These are phyloP conservation scores for Trichoderma endophyticum DNA, from an alignment of 2,329 filamentous ascomycete genomes.

Conservation along the genomic window DNA sequence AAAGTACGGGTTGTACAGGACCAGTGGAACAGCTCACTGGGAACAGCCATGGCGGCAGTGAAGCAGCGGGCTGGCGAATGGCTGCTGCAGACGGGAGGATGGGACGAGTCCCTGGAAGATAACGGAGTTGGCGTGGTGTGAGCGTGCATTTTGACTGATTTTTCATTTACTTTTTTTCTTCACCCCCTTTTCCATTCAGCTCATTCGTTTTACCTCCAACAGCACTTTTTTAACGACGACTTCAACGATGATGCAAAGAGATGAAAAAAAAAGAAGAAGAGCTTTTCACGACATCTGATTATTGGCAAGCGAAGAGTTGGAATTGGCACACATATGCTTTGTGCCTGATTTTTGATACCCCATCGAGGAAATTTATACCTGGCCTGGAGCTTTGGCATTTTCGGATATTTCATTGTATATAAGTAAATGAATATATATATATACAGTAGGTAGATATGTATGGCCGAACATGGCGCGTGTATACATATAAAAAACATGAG, in stretches of 20 bases:
- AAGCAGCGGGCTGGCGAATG: constrained; percentile 72
- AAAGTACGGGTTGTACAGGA: constrained; percentile 88
- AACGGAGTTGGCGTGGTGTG: constrained; percentile 41
- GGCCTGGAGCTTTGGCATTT: constrained; percentile 21
- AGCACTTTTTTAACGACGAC: neutral
- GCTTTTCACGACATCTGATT: neutral
- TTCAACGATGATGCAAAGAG: neutral
- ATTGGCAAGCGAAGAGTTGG: constrained; percentile 15
- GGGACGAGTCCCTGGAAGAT: constrained; percentile 74
- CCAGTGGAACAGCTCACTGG: constrained; percentile 86
- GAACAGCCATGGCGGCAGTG: constrained; percentile 67
- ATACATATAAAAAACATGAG: neutral
- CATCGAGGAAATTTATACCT: constrained; percentile 14
- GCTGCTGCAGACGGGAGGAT: constrained; percentile 75
- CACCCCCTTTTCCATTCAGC: neutral
- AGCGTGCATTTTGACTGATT: neutral
- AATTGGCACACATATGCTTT: constrained; percentile 9
- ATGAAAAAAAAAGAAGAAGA: neutral
- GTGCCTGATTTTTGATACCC: constrained; percentile 30
- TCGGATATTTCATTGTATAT: constrained; percentile 22
- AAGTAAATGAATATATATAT: constrained; percentile 20
- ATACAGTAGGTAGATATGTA: neutral
- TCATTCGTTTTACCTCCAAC: neutral
- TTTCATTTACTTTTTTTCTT: neutral
- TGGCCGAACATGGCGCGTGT: neutral